Evolutionary conservation across 2,329 filamentous ascomycete species (phyloP), one percentile per base, ranked within the genome.

Genomic region (Coccinonectria pachysandricola): DNA sequence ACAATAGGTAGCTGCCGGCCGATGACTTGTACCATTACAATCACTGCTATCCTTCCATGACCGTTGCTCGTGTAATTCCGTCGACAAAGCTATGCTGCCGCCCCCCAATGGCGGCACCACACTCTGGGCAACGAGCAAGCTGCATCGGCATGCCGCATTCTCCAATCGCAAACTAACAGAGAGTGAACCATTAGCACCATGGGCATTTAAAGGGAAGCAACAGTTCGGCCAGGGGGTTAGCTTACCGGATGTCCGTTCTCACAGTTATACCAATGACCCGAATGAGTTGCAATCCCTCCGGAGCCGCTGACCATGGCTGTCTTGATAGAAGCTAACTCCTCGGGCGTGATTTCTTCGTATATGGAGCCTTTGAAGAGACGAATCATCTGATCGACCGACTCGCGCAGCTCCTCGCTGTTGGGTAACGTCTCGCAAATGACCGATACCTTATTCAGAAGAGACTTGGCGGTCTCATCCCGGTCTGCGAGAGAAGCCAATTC

Each of bases 61-160:
- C 8, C 11, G 16, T 8, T 8, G 24, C 26, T 4, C 32, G 22
- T 21, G 5, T 12, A 1, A 34, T 28, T 6, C 36, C 34, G 0
- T 23, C 26, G 5, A 27, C 4, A 2, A 23, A 4, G 6, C 5
- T 3, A 10, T 39, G 25, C 2, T 21, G 1, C 6, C 3, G 9
- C 3, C 35, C 37, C 2, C 36, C 36, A 9, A 39, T 37, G 1
- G 4, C 34, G 2, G 60, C 59, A 2, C 60, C 64, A 36, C 78
- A 84, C 35, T 81, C 65, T 0, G 77, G 75, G 37, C 79, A 84
- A 2, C 48, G 48, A 2, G 75, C 64, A 11, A 42, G 28, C 45
- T 82, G 36, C 70, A 79, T 77, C 0, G 75, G 71, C 63, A 73
- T 71, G 1, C 75, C 75, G 39, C 75, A 80, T 33, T 79, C 71